phyloP scores from a whole-genome alignment of 2,329 filamentous ascomycete genomes.

The Macrophomina tecta region DNA sequence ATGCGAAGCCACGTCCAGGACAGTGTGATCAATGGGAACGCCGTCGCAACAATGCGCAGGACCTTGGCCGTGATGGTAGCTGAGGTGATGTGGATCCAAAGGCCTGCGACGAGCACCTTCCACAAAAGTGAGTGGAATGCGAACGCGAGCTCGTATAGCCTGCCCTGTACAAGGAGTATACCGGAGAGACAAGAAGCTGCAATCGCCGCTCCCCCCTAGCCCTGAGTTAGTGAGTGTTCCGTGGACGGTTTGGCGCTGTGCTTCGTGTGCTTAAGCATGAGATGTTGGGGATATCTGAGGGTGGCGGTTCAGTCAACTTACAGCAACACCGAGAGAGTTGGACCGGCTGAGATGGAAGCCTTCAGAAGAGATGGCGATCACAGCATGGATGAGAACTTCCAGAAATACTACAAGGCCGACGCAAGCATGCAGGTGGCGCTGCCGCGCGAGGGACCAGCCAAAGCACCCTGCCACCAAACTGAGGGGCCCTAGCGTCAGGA shows the following conservation, averaged over 20 bases:
- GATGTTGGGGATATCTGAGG: too few species aligned
- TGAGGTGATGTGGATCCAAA: not conserved
- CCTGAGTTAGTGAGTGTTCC: not conserved
- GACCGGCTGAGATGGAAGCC: not conserved
- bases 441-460: not conserved
- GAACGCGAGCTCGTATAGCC: not conserved
- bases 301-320: not conserved
- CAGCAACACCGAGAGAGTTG: not conserved
- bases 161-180: not conserved
- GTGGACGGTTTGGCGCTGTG: not conserved
- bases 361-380: not conserved
- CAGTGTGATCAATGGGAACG: not conserved
- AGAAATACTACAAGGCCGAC: not conserved
- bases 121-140: not conserved
- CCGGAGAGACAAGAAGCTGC: not conserved
- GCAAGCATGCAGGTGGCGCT: not conserved
- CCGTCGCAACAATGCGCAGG: not conserved
- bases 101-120: not conserved
- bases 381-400: not conserved
- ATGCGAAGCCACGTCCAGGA: not conserved
- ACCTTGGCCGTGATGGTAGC: not conserved
- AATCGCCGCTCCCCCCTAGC: not conserved
- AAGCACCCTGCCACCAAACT: not conserved
- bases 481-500: not conserved
- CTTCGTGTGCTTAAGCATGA: not conserved